Percentiles rank a stretch among this genome's conserved stretches.
These are phyloP conservation scores for Chlorella sp. DNA, from an alignment of 139 green algal species.

Conservation along the genomic window DNA sequence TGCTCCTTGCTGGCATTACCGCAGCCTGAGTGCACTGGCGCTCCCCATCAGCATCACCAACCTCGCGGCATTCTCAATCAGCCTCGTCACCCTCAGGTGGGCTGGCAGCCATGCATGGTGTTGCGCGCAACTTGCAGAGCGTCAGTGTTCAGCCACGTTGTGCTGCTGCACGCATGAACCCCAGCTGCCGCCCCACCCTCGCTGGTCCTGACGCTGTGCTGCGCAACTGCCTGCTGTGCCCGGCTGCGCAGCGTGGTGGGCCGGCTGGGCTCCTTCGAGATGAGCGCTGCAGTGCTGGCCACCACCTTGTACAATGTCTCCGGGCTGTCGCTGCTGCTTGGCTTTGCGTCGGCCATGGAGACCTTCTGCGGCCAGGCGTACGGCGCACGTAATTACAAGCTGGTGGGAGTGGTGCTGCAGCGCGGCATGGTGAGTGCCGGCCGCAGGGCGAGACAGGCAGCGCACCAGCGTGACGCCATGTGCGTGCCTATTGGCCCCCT, in stretches of 20 bases:
- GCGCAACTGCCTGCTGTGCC: too few relatives aligned
- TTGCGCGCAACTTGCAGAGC: too few relatives aligned
- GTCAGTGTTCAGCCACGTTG: too few relatives aligned
- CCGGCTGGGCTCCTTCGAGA: slow-evolving; percentile 30
- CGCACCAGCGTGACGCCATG: too few relatives aligned
- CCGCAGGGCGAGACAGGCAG: too few relatives aligned
- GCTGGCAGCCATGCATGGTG: too few relatives aligned
- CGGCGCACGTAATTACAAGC: slow-evolving; percentile 67
- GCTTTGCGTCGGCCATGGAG: slow-evolving; percentile 73
- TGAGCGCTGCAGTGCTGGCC: slow-evolving; percentile 59
- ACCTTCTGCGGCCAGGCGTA: slow-evolving; percentile 70
- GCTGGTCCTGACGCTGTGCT: too few relatives aligned
- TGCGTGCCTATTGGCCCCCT: too few relatives aligned
- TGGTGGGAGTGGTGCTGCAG: slow-evolving; percentile 78
- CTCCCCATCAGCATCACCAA: slow-evolving; percentile 18
- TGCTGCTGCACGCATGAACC: too few relatives aligned
- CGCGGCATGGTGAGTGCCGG: slow-evolving; percentile 55
- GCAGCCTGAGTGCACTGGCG: slow-evolving; percentile 15
- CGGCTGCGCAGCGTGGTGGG: slow-evolving; percentile 19
- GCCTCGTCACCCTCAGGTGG: slow-evolving; percentile 26
- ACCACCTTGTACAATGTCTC: slow-evolving; percentile 81
- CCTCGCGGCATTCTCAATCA: slow-evolving; percentile 20
- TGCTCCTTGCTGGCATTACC: too few relatives aligned
- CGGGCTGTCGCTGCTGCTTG: slow-evolving; percentile 61
- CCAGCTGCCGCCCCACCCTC: too few relatives aligned